Evolutionary conservation across 352 stramenopile genomes (phyloP).

Genomic region (Pythium brassicae): DNA sequence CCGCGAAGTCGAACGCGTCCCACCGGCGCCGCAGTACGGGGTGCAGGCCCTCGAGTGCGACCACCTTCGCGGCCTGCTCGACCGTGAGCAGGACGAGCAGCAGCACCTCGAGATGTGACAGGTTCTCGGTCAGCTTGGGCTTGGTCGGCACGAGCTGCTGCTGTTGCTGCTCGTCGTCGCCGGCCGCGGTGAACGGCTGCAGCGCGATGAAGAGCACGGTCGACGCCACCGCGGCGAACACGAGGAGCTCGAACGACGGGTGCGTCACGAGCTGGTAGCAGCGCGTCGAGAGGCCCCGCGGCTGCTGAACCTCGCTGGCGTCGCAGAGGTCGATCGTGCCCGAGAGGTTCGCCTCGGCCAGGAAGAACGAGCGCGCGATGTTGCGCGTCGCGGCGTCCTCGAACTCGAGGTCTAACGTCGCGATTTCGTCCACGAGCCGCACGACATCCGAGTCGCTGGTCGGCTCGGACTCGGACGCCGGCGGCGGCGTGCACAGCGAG

Average conservation of each 20-base stretch:
- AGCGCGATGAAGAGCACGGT: constrained; percentile 74
- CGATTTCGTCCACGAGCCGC: constrained; percentile 16
- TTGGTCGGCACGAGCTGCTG: constrained; percentile 27
- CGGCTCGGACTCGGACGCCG: neutral
- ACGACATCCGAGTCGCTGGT: constrained; percentile 7
- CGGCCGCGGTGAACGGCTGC: constrained; percentile 40
- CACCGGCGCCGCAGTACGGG: constrained; percentile 59
- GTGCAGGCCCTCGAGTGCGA: constrained; percentile 58
- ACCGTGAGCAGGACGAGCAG: constrained; percentile 62
- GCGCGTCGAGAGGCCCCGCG: constrained; percentile 33
- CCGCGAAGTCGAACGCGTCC: constrained; percentile 62
- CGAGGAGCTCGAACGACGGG: constrained; percentile 69
- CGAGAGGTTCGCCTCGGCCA: constrained; percentile 35
- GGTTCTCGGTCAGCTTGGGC: constrained; percentile 36
- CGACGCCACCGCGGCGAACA: constrained; percentile 50
- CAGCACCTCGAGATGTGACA: constrained; percentile 55
- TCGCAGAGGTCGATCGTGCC: constrained; percentile 42
- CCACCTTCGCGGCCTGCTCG: constrained; percentile 59
- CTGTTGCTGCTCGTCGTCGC: constrained; percentile 30
- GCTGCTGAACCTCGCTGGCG: constrained; percentile 45
- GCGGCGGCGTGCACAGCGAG: constrained; percentile 33
- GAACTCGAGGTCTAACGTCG: constrained; percentile 78
- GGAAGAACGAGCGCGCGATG: constrained; percentile 57
- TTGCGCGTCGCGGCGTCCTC: constrained; percentile 41
- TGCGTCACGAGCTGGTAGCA: constrained; percentile 71